Conservation (phyloP, 1,284 basidiomycete genomes). For the Trametes hirsuta region DNA sequence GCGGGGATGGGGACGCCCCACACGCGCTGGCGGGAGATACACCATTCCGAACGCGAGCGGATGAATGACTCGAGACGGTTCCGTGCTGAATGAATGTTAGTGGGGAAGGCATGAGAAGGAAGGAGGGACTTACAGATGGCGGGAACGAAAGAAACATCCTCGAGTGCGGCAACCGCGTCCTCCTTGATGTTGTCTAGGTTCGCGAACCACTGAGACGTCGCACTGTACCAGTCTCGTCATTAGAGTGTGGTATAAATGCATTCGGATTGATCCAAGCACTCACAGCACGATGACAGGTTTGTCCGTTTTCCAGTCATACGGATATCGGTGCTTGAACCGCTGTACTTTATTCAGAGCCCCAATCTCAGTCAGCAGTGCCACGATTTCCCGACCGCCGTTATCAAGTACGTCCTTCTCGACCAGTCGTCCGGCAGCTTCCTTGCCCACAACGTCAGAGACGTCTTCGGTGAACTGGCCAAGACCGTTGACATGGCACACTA, state of each 20-base stretch:
- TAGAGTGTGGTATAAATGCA: background rate
- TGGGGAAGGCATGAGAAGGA: slow-evolving; percentile 6
- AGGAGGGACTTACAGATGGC: slow-evolving; percentile 60
- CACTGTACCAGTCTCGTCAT: slow-evolving; percentile 48
- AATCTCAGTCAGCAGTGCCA: slow-evolving; percentile 63
- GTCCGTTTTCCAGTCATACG: slow-evolving; percentile 97
- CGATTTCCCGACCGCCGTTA: slow-evolving; percentile 70
- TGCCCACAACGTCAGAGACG: slow-evolving; percentile 58
- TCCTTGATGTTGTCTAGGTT: slow-evolving; percentile 87
- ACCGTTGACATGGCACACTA: slow-evolving; percentile 82
- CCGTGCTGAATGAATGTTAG: slow-evolving; percentile 56
- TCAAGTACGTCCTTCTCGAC: slow-evolving; percentile 76
- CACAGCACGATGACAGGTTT: slow-evolving; percentile 90
- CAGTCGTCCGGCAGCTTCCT: slow-evolving; percentile 48
- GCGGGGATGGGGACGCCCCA: slow-evolving; percentile 99
- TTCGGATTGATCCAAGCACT: slow-evolving; percentile 28
- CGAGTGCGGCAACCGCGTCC: slow-evolving; percentile 72
- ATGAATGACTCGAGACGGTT: slow-evolving; percentile 88
- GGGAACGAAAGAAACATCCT: slow-evolving; percentile 81
- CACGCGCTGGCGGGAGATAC: slow-evolving; percentile 95
- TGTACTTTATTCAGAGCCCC: slow-evolving; percentile 71
- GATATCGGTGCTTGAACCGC: slow-evolving; percentile 86
- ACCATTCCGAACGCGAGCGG: slow-evolving; percentile 94
- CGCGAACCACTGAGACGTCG: slow-evolving; percentile 98
- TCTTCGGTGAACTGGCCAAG: slow-evolving; percentile 75